Evolutionary conservation across 2,329 filamentous ascomycete genomes (phyloP), one percentile per base, ranked within the genome.

Genomic region (Botrytis elliptica): DNA sequence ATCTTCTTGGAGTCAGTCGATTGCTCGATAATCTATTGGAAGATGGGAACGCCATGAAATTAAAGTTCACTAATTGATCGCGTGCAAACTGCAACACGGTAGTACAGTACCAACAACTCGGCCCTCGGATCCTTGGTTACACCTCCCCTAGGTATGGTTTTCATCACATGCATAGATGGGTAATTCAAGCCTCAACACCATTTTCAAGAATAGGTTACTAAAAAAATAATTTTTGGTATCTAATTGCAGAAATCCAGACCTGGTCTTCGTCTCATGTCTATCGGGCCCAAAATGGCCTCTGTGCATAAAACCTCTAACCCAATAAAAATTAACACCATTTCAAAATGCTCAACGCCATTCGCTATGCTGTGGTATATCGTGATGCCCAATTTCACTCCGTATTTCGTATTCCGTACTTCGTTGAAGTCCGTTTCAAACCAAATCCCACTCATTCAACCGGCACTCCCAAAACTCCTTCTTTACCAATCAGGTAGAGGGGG

Each of bases 401-500:
- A 46, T 66, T 52, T n/a, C 25, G 49, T 52, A 46, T 66, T 52
- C 20, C 25, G 49, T 52, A 71, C 59, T 42, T 49, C 25, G 18
- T 8, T 20, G n/a, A 57, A 42, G 25, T 55, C 36, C 36, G 38
- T 57, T 18, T 38, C 22, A 18, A 33, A 9, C 18, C 18, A 18
- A 57, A 36, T 59, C 55, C 38, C 33, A 22, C 38, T 20, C 52
- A 10, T 63, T 16, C 42, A 20, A 64, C 7, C 71, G 9, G 40
- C 33, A 36, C 62, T 75, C 36, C 18, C n/a, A 52, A 40, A 55
- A 46, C 16, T 33, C 36, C 40, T 55, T 16, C 29, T 65, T 40
- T 72, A 80, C 78, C 81, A 83, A n/a, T 81, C 81, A 16, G 81
- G 79, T 63, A 83, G 76, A 14, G 80, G 72, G 46, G 80, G 77